Base-by-base conservation (phyloP, 1,284 basidiomycete genomes). In the Kwoniella shivajii region DNA sequence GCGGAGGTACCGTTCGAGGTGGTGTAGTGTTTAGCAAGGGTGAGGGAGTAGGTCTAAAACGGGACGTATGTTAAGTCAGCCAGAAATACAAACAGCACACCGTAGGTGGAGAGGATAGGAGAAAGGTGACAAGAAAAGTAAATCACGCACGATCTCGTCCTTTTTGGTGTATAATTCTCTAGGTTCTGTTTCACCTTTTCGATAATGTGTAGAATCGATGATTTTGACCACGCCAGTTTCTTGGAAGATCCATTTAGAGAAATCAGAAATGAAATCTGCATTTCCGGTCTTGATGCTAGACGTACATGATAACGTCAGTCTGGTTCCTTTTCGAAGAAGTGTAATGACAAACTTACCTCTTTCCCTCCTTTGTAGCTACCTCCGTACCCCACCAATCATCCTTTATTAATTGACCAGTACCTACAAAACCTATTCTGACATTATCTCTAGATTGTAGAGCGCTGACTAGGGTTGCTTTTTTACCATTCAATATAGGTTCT, bases 211-310 rank as follows among this genome's bases (percentile, higher is more conserved):
- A 6, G 86, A 86, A 31, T 79, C 80, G 60, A 91, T 86, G 57
- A 97, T 86, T 26, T 90, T 86, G 46, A 96, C 80, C 6, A 92
- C 89, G 5, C 86, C 82, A 0, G 84, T 83, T 77, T 96, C 89
- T 69, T 94, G 90, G 85, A 98, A 96, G 1, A 88, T 84, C 95
- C 95, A 99, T 18, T 85, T 83, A 2, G 87, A 84, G 48, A 98
- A 76, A 66, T 95, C 91, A 44, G 81, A 77, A 3, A 82, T 82
- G 56, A 97, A 88, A 41, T 84, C 84, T 14, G 80, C 78, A 74
- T 98, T 98, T 13, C 88, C 89, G 1, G 87, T 85, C 57, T 82
- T 80, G 13, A 81, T 78, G 16, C 72, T 72, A 54, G 16, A 30
- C 22, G 26, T 10, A 11, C 22, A 10, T 31, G 27, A 20, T 18